Evolutionary conservation across 192 early-diverging fungal species (phyloP).

Genomic region (Chytriomyces sp.): DNA sequence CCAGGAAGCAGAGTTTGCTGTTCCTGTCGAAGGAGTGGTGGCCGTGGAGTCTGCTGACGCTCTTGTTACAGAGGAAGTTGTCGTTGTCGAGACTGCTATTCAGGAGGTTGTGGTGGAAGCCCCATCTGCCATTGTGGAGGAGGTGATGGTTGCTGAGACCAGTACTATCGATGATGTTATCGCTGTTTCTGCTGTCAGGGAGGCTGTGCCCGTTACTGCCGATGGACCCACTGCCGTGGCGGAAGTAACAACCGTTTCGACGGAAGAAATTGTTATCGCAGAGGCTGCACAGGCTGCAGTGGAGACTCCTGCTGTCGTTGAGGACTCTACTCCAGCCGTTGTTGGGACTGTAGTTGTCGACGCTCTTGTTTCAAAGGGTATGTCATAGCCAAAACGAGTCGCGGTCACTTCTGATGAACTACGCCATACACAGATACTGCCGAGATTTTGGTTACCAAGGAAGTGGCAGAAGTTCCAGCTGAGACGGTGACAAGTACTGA

Average conservation of each 20-base stretch:
- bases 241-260: neutral
- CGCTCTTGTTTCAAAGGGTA: neutral
- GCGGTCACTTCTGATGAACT: neutral
- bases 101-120: neutral
- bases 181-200: neutral
- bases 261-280: too few species aligned
- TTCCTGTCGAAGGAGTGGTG: neutral
- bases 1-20: too few species aligned
- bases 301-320: neutral
- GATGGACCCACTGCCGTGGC: neutral
- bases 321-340: neutral
- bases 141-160: neutral
- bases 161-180: neutral
- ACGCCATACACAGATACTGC: neutral
- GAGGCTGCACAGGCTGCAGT: too few species aligned
- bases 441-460: neutral
- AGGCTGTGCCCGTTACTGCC: conserved; percentile 10
- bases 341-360: neutral
- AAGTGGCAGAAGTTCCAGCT: too few species aligned
- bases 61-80: too few species aligned
- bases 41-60: too few species aligned
- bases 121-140: conserved; percentile 1
- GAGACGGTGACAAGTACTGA: neutral
- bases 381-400: neutral
- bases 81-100: neutral